A percentile compares a stretch with the other conserved stretches of the same genome.
Evolutionary conservation across 371 early-diverging fungal species (phyloP).

Genomic region (Syncephalastrum contaminatum): DNA sequence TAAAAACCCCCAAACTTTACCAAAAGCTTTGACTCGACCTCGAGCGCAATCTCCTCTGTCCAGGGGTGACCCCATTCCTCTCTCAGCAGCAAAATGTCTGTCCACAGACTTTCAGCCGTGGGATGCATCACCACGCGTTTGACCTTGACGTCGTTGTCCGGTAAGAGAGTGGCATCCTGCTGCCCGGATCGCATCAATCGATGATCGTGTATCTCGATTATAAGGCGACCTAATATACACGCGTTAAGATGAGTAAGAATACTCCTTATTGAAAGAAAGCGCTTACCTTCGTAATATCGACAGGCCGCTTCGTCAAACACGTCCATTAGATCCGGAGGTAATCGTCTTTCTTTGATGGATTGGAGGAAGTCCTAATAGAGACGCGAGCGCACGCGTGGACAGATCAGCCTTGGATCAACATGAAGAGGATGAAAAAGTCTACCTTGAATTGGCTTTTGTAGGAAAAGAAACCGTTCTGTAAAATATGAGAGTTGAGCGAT

Average conservation of each 20-base stretch:
- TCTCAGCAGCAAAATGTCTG: constrained; percentile 55
- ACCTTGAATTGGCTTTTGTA: constrained; percentile 67
- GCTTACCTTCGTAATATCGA: constrained; percentile 56
- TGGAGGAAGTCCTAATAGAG: constrained; percentile 52
- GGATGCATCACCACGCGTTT: constrained; percentile 56
- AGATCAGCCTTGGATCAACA: background rate
- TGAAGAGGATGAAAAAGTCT: background rate
- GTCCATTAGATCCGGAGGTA: constrained; percentile 61
- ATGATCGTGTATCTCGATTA: constrained; percentile 61
- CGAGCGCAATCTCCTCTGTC: constrained; percentile 51
- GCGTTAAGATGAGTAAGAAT: background rate
- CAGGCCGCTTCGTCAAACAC: constrained; percentile 59
- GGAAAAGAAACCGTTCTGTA: constrained; percentile 61
- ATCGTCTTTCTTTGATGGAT: constrained; percentile 51
- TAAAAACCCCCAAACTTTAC: constrained; percentile 25
- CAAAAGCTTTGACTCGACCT: constrained; percentile 58
- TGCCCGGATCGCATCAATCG: constrained; percentile 20
- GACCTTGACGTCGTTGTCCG: constrained; percentile 8
- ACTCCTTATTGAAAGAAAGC: background rate
- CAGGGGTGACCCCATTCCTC: constrained; percentile 54
- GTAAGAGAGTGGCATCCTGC: constrained; percentile 12
- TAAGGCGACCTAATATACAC: constrained; percentile 41
- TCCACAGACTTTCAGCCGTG: constrained; percentile 60
- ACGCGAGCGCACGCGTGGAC: background rate
- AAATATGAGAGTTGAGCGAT: background rate